Base-by-base conservation (phyloP, 2,329 filamentous ascomycete genomes). In the Thielaviopsis ethacetica region DNA sequence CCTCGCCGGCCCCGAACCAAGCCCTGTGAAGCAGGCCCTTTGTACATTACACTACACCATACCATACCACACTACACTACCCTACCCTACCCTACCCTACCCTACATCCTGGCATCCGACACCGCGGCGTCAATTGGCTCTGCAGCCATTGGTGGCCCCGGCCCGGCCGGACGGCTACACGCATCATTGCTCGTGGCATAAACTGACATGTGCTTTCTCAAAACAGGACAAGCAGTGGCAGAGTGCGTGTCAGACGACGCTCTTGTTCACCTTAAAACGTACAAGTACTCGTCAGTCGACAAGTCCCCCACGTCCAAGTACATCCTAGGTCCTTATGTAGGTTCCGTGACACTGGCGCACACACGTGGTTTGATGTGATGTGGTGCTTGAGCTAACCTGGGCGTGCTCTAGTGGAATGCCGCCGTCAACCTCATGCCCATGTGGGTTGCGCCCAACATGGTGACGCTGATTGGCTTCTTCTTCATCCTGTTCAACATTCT, bases 381-480 rank as follows among this genome's bases (percentile, higher is more conserved):
- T 61, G 56, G 30, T n/a, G 21, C 38, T n/a, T n/a, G n/a, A 19
- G 34, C 22, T n/a, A 19, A 50, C 19, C 13, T 21, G 44, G 17
- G 2, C 34, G 19, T 24, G 0, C 54, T 65, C 67, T 71, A 97
- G 91, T 98, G 93, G 93, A 97, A 96, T 80, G 88, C 84, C 64
- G 91, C 91, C 66, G 93, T 97, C 66, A 84, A 95, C 69, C 73
- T 96, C 50, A 74, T 98, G 66, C 93, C 93, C 63, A 74, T 96
- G 81, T 98, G 91, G 91, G 80, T 98, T 58, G 93, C 93, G 27
- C 93, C 93, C 38, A 98, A 98, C 69, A 93, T 96, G 84, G 91
- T 98, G 61, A 98, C 93, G 64, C 77, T 98, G 24, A 72, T 97
- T 54, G 93, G 93, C 61, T 98, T 97, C 78, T 84, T 86, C 73